A percentile compares a stretch with the other conserved stretches of the same genome.
Conservation (phyloP, 2,329 filamentous ascomycete species). For the Lasiodiplodia citricola region DNA sequence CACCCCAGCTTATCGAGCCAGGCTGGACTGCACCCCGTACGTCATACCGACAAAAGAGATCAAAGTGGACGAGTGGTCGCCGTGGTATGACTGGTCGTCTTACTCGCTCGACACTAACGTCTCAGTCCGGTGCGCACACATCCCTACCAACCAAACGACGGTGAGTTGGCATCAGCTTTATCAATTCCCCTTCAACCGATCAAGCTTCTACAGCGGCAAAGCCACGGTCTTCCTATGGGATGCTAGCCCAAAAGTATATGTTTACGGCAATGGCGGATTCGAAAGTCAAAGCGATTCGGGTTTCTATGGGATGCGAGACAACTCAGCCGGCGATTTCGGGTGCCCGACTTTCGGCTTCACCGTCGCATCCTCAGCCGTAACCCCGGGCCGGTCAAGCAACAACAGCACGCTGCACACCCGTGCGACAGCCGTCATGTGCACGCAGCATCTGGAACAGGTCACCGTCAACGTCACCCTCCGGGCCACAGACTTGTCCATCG, state of each 20-base stretch:
- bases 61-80: not conserved
- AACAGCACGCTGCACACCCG: not conserved
- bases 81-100: not conserved
- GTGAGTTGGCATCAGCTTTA: not conserved
- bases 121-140: slow-evolving; percentile 1
- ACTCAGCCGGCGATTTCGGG: not conserved
- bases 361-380: not conserved
- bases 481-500: not conserved
- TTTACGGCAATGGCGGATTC: not conserved
- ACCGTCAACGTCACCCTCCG: not conserved
- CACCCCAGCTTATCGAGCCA: not conserved
- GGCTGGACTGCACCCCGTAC: not conserved
- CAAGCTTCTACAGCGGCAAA: not conserved
- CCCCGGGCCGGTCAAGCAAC: not conserved
- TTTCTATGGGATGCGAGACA: not conserved
- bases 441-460: not conserved
- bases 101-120: not conserved
- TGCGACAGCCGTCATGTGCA: not conserved
- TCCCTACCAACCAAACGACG: not conserved
- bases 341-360: slow-evolving; percentile 6
- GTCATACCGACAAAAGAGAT: not conserved
- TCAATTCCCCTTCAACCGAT: not conserved
- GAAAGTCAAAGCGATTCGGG: not conserved
- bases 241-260: not conserved
- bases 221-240: not conserved